Base-by-base conservation (phyloP, 164 flowering plant genomes). In the Chloranthus sessilifolius region DNA sequence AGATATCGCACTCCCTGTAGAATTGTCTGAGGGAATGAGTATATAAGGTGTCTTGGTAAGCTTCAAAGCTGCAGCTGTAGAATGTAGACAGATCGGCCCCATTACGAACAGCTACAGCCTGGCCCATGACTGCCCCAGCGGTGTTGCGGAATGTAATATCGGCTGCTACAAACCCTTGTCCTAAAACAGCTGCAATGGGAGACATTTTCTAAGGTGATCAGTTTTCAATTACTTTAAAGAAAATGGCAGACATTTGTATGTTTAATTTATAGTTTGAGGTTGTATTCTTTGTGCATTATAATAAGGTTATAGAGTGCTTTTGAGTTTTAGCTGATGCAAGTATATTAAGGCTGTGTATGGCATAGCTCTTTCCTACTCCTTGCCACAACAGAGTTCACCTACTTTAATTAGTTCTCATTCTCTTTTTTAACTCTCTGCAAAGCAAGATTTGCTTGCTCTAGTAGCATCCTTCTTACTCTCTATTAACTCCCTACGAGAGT, bases 21-120 rank as follows among this genome's bases (percentile, higher is more conserved):
- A 51, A 37, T 25, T 51, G 55, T 23, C 55, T 24, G 22, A 51
- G 9, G 34, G 55, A 51, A 27, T 51, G 55, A 2, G 53, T 22
- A 17, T 51, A 51, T 37, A 51, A 39, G 20, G 55, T 51, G 55
- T 51, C 55, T 36, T 51, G 55, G 19, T 51, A 51, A 4, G 17
- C 15, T 41, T 30, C 53, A 24, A 50, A 35, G 41, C 53, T 50
- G 34, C 50, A 46, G 20, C 19, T n/a, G 50, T 46, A 46, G 50
- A 46, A 27, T 7, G 10, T 15, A 34, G 33, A 26, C 19, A 26
- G 12, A 21, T 46, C 36, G 10, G 50, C 20, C 0, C 50, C 50
- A 26, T n/a, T 26, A 5, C 31, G 29, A 7, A 46, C 25, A 12
- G 50, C 50, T 5, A 46, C 50, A 9, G 50, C 50, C 31, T 46